Base-by-base conservation (phyloP, 495 filamentous ascomycete species). In the Hypoxylon fuscum region DNA sequence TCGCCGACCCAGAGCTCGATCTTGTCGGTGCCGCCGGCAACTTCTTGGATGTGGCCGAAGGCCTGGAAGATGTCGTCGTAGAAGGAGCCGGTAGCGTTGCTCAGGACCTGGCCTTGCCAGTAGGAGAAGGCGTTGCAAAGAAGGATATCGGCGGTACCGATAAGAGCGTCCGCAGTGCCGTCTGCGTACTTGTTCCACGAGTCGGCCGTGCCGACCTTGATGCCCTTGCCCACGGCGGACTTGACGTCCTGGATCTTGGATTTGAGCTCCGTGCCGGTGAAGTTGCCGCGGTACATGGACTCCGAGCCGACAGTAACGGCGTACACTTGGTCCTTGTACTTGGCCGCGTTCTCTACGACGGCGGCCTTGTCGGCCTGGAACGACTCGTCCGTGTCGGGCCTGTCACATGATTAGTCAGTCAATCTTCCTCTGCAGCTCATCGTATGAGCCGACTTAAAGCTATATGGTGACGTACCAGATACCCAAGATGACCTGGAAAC, bases 111-210 rank as follows among this genome's bases (percentile, higher is more conserved):
- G 34, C 83, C 87, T 72, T 94, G 90, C 90, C 90, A 93, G 83
- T 92, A 94, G 27, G 86, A 85, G 70, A 94, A 94, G n/a, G 88
- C 90, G 67, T 94, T 94, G 71, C 83, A 82, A 31, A 94, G 77
- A 41, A 94, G 75, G 47, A 93, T 86, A 62, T 87, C 87, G 20
- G 83, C 84, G 57, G 79, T 81, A 34, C 81, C 78, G 65, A 90
- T 81, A 54, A 91, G 74, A 17, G 86, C 77, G 68, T 93, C 85
- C 7, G 85, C 90, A 37, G 88, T 90, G 32, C 88, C 89, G 70
- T 92, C 88, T 34, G 83, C 81, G 67, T 82, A 88, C 74, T 89
- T 91, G 79, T 93, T 93, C 90, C 90, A 94, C 71, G 81, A 85
- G 76, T 94, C 90, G 4, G 90, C 90, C 15, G 88, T 92, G 50